Conservation (phyloP, 768 basidiomycete genomes). For the Suillus occidentalis region DNA sequence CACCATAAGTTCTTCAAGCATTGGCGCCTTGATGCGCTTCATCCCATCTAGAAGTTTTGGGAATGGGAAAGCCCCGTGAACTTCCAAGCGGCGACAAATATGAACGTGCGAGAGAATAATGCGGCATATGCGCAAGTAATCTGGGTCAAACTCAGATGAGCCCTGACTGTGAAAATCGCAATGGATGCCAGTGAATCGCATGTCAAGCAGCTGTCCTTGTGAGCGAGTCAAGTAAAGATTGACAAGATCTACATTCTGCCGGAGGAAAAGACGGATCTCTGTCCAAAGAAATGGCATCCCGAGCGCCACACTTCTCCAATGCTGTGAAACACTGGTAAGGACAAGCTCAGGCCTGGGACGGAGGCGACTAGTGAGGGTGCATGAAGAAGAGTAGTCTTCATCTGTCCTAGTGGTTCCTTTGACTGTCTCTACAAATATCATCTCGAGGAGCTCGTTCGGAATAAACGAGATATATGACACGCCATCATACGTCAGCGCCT, state of each 20-base stretch:
- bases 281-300: constrained; percentile 43
- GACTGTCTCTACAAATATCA: constrained; percentile 25
- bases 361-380: background rate
- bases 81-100: constrained; percentile 25
- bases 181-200: constrained; percentile 22
- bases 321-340: constrained; percentile 41
- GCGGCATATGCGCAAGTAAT: constrained; percentile 22
- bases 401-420: constrained; percentile 7
- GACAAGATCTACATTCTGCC: constrained; percentile 27
- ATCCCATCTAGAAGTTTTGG: constrained; percentile 27
- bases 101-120: constrained; percentile 30
- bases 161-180: constrained; percentile 19
- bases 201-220: constrained; percentile 22
- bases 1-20: constrained; percentile 26
- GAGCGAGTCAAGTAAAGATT: constrained; percentile 28
- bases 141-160: constrained; percentile 16
- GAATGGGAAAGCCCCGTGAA: constrained; percentile 24
- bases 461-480: constrained; percentile 18
- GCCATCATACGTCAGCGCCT: constrained; percentile 12
- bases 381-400: background rate
- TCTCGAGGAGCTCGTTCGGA: constrained; percentile 27
- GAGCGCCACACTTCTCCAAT: constrained; percentile 43
- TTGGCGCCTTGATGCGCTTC: constrained; percentile 21
- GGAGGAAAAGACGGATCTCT: constrained; percentile 23
- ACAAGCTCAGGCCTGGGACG: constrained; percentile 29